Evolutionary conservation across 108 stramenopile genomes (phyloP).

Genomic region (Cyclotella cryptica): DNA sequence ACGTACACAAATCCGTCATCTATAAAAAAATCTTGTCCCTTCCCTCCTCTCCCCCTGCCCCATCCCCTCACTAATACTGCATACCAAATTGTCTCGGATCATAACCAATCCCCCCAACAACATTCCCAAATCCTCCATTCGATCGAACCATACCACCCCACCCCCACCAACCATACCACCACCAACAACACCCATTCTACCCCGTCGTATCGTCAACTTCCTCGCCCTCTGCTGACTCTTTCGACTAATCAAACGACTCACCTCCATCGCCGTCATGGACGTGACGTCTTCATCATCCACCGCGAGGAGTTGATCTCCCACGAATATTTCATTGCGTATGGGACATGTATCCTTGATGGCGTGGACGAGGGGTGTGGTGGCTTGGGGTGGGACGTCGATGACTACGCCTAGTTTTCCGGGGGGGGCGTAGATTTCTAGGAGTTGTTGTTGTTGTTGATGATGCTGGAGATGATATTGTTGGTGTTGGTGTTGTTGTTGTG

Average conservation of each 20-base stretch:
- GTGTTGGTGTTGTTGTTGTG: conserved; percentile 22
- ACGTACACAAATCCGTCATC: too few relatives aligned
- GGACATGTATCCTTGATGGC: conserved; percentile 56
- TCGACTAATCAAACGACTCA: conserved; percentile 37
- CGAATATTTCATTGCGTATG: conserved; percentile 34
- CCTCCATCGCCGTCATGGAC: conserved; percentile 48
- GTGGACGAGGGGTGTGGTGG: conserved; percentile 45
- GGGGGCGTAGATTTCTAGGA: conserved; percentile 55
- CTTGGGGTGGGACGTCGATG: conserved; percentile 40
- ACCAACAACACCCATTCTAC: neutral
- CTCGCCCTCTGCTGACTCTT: conserved; percentile 44
- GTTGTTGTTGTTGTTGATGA: conserved; percentile 17
- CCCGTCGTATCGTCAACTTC: conserved; percentile 43
- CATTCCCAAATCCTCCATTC: neutral
- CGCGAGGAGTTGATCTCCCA: conserved; percentile 53
- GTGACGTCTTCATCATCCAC: conserved; percentile 57
- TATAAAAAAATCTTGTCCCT: too few relatives aligned
- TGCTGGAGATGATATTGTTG: neutral
- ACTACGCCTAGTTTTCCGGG: conserved; percentile 55
- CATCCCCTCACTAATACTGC: neutral
- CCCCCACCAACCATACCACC: neutral
- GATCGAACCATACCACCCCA: neutral
- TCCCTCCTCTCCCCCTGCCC: too few relatives aligned
- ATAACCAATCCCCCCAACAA: neutral
- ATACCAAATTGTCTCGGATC: conserved; percentile 8